Conservation (phyloP, 2,329 filamentous ascomycete genomes). For the Talaromyces piceae region DNA sequence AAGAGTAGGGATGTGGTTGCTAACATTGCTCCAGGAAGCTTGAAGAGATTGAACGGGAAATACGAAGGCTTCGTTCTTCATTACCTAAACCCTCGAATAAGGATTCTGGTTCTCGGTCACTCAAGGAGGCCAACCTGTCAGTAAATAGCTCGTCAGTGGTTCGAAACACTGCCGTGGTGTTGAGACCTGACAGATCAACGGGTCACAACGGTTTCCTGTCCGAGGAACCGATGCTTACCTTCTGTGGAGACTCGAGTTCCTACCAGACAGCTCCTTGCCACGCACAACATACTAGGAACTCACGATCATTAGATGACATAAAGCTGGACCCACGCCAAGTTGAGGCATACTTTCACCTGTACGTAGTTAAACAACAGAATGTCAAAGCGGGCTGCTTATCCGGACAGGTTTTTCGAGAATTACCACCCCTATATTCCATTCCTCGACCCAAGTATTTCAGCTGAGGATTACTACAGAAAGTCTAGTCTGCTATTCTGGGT, state of each 20-base stretch:
- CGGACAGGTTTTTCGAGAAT: constrained; percentile 5
- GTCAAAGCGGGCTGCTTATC: neutral
- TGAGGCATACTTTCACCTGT: constrained; percentile 3
- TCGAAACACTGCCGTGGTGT: neutral
- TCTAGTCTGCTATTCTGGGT: constrained; percentile 14
- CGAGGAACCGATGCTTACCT: neutral
- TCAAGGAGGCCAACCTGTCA: neutral
- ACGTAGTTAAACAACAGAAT: neutral
- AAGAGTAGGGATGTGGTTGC: neutral
- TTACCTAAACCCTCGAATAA: neutral
- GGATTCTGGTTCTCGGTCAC: neutral
- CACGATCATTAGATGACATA: neutral
- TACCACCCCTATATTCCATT: constrained; percentile 6
- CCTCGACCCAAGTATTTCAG: neutral
- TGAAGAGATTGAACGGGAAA: constrained; percentile 8
- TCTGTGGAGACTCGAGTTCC: neutral
- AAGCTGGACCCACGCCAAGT: neutral
- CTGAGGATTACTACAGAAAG: constrained; percentile 9
- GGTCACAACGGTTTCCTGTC: neutral
- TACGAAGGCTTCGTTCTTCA: constrained; percentile 4
- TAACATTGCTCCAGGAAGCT: constrained; percentile 1
- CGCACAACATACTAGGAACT: neutral
- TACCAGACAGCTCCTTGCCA: no score
- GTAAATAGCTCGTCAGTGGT: neutral
- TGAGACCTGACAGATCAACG: neutral